A percentile compares a stretch with the other conserved stretches of the same genome.
phyloP scores from a whole-genome alignment of 768 basidiomycete genomes.

The Pleurotus citrinopileatus region DNA sequence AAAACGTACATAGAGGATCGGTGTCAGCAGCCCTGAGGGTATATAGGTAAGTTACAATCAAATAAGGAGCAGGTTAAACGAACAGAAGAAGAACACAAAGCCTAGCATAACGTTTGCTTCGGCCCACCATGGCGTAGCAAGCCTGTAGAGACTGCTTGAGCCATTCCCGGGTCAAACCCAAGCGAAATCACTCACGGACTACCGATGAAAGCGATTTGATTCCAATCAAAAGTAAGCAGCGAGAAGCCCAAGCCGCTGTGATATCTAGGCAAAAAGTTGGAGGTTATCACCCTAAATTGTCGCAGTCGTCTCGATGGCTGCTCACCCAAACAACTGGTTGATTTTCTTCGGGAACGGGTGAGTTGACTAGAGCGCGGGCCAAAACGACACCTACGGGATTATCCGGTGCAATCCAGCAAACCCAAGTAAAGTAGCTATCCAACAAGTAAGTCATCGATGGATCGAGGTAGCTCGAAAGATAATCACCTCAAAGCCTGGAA shows the following conservation, averaged over 20 bases:
- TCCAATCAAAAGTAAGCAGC: conserved; percentile 57
- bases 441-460: neutral
- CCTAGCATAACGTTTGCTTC: conserved; percentile 65
- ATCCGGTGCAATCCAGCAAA: conserved; percentile 62
- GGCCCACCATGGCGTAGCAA: conserved; percentile 65
- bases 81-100: conserved; percentile 66
- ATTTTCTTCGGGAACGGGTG: conserved; percentile 34
- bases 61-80: conserved; percentile 15
- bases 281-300: too few relatives aligned
- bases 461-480: neutral
- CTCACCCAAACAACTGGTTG: conserved; percentile 57
- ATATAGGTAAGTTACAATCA: conserved; percentile 6
- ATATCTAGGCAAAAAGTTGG: too few relatives aligned
- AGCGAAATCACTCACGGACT: conserved; percentile 44
- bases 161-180: conserved; percentile 5
- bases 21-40: conserved; percentile 45
- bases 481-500: conserved; percentile 53
- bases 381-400: conserved; percentile 43
- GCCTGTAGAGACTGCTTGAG: conserved; percentile 23
- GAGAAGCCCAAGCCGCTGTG: conserved; percentile 52
- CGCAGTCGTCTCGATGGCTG: too few relatives aligned
- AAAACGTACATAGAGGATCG: conserved; percentile 40
- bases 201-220: conserved; percentile 67
- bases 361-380: neutral
- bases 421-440: conserved; percentile 33